These are phyloP conservation scores for Blastobotrys mokoenaii DNA, from an alignment of 805 yeast genomes.

Conservation along the genomic window DNA sequence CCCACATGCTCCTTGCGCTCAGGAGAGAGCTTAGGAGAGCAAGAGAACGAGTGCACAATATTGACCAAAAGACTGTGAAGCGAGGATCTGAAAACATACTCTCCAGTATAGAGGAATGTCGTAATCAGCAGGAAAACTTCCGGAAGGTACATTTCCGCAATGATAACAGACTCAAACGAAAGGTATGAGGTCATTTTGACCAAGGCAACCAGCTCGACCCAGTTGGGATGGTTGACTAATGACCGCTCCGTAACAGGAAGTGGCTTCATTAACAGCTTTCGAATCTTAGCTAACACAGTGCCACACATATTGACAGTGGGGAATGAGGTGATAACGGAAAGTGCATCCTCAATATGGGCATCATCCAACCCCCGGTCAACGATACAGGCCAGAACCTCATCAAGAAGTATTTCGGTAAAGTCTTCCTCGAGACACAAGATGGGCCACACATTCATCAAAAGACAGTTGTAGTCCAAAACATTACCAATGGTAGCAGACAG, in stretches of 20 bases:
- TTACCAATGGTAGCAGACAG: conserved; percentile 49
- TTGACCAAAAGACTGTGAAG: conserved; percentile 57
- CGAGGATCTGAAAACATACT: conserved; percentile 47
- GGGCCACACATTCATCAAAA: conserved; percentile 61
- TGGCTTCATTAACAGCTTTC: conserved; percentile 44
- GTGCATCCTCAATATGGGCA: conserved; percentile 45
- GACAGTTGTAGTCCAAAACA: conserved; percentile 40
- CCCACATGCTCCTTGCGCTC: conserved; percentile 36
- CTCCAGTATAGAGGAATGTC: conserved; percentile 44
- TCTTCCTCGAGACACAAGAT: conserved; percentile 53
- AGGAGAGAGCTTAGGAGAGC: conserved; percentile 43
- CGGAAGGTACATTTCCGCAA: conserved; percentile 36
- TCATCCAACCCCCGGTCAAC: conserved; percentile 69
- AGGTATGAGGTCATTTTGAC: conserved; percentile 54
- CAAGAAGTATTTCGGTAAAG: conserved; percentile 49
- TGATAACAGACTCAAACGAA: conserved; percentile 51
- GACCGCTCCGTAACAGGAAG: conserved; percentile 34
- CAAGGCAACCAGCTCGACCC: conserved; percentile 66
- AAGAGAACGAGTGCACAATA: conserved; percentile 58
- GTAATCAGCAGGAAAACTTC: conserved; percentile 65
- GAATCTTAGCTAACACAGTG: conserved; percentile 48
- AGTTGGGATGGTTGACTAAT: conserved; percentile 45
- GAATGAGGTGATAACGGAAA: conserved; percentile 50
- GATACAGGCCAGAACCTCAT: conserved; percentile 58
- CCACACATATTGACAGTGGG: conserved; percentile 73